A percentile compares a stretch with the other conserved stretches of the same genome.
These are phyloP conservation scores for Phanerochaete sordida DNA, from an alignment of 768 basidiomycete species.

Conservation along the genomic window DNA sequence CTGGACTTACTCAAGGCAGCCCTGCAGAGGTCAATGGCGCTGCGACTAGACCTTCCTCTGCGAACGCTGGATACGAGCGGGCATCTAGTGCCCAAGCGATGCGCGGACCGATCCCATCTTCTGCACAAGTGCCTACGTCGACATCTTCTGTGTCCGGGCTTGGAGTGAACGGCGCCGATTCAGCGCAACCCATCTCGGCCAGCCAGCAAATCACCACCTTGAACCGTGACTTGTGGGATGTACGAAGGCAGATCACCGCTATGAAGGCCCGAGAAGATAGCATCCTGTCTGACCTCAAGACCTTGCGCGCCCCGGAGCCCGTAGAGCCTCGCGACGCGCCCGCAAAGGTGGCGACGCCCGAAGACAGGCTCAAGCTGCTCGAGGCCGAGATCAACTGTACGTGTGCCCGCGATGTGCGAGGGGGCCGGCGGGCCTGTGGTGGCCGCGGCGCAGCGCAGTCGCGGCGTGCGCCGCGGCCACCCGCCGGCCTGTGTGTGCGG, in stretches of 20 bases:
- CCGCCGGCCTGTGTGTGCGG: neutral
- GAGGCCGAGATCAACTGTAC: slow-evolving; percentile 9
- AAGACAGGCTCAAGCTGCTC: slow-evolving; percentile 7
- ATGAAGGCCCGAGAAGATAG: slow-evolving; percentile 19
- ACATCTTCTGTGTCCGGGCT: neutral
- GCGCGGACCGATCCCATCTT: neutral
- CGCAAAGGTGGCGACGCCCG: neutral
- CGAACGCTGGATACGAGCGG: neutral
- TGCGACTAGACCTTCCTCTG: neutral
- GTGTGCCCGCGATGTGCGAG: neutral
- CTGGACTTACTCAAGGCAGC: neutral
- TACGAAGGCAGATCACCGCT: slow-evolving; percentile 24
- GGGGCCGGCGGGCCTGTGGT: neutral
- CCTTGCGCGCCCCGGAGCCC: slow-evolving; percentile 4
- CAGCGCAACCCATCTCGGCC: neutral
- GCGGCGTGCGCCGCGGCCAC: neutral
- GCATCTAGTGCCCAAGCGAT: neutral
- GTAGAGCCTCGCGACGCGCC: neutral
- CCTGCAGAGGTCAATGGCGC: neutral
- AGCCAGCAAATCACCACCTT: neutral
- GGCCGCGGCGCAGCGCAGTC: neutral
- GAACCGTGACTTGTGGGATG: slow-evolving; percentile 24
- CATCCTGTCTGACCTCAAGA: slow-evolving; percentile 14
- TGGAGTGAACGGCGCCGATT: neutral
- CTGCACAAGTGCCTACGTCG: neutral